These are phyloP conservation scores for Falciphora oryzae DNA, from an alignment of 2,329 filamentous ascomycete genomes.

Conservation along the genomic window DNA sequence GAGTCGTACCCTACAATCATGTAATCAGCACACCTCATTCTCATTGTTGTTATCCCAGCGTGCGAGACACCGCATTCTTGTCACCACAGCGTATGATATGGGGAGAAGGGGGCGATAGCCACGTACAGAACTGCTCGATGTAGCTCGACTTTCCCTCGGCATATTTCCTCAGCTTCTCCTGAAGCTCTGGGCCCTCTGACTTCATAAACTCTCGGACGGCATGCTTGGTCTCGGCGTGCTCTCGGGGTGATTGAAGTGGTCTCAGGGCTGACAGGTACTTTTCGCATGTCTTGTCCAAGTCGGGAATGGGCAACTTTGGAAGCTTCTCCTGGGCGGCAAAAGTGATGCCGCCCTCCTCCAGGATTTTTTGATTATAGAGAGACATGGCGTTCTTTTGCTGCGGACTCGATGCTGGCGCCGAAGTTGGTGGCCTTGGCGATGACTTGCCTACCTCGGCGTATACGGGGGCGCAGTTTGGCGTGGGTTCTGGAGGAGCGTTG, in stretches of 20 bases:
- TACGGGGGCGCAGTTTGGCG: slow-evolving; percentile 14
- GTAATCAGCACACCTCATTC: background rate
- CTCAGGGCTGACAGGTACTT: slow-evolving; percentile 75
- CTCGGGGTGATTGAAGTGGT: slow-evolving; percentile 73
- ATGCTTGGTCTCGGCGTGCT: slow-evolving; percentile 75
- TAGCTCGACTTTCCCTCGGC: slow-evolving; percentile 89
- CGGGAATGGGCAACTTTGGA: slow-evolving; percentile 88
- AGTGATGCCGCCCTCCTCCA: slow-evolving; percentile 68
- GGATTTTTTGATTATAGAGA: slow-evolving; percentile 40
- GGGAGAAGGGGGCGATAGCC: background rate
- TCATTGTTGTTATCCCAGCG: background rate
- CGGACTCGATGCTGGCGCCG: slow-evolving; percentile 16
- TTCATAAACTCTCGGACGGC: slow-evolving; percentile 80
- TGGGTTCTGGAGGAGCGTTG: slow-evolving; percentile 21
- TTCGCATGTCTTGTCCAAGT: slow-evolving; percentile 69
- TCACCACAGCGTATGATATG: background rate
- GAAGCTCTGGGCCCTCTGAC: slow-evolving; percentile 73
- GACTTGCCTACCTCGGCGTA: slow-evolving; percentile 28
- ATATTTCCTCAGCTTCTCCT: slow-evolving; percentile 86
- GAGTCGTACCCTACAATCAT: slow-evolving; percentile 80
- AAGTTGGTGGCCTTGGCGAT: slow-evolving; percentile 28
- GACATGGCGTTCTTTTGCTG: slow-evolving; percentile 41
- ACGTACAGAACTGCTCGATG: slow-evolving; percentile 96
- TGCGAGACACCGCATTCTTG: background rate
- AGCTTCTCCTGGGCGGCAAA: slow-evolving; percentile 85